These are phyloP conservation scores for Thraustochytrium sp. DNA, from an alignment of 352 stramenopile genomes.

Conservation along the genomic window DNA sequence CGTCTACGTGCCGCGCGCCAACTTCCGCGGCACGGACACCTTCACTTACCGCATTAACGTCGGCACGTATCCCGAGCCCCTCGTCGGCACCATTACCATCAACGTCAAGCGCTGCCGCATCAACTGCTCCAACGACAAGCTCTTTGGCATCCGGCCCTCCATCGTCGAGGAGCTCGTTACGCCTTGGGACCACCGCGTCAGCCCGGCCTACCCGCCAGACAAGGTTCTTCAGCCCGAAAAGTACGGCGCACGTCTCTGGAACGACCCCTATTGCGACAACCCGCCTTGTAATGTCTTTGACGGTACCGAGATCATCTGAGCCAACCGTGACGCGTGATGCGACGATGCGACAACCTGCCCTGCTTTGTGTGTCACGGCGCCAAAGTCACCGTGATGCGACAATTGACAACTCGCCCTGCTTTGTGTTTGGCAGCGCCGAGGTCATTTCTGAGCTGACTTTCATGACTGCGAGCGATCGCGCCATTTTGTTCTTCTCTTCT, in stretches of 20 bases:
- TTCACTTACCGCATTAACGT: conserved; percentile 39
- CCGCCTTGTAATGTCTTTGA: conserved; percentile 33
- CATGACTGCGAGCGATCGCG: too few species aligned
- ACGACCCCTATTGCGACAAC: conserved; percentile 41
- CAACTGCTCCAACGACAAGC: not conserved
- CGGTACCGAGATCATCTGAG: not conserved
- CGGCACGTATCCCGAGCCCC: not conserved
- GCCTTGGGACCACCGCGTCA: not conserved
- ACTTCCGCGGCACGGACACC: conserved; percentile 21
- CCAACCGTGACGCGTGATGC: not conserved
- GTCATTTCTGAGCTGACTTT: not conserved
- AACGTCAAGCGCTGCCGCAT: conserved; percentile 40
- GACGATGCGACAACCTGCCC: not conserved
- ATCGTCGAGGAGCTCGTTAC: conserved; percentile 25
- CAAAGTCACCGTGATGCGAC: not conserved
- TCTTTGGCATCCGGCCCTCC: conserved; percentile 11
- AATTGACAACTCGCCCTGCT: not conserved
- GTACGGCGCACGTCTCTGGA: conserved; percentile 20
- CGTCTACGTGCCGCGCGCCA: conserved; percentile 12
- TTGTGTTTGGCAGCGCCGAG: too few species aligned
- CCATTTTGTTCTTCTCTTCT: not conserved
- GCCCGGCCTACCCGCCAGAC: conserved; percentile 2
- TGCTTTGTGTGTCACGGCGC: too few species aligned
- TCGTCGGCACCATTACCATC: conserved; percentile 9
- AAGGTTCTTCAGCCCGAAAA: conserved; percentile 29